These are phyloP conservation scores for Cladosporium oxysporum DNA, from an alignment of 2,329 filamentous ascomycete species.

Conservation along the genomic window DNA sequence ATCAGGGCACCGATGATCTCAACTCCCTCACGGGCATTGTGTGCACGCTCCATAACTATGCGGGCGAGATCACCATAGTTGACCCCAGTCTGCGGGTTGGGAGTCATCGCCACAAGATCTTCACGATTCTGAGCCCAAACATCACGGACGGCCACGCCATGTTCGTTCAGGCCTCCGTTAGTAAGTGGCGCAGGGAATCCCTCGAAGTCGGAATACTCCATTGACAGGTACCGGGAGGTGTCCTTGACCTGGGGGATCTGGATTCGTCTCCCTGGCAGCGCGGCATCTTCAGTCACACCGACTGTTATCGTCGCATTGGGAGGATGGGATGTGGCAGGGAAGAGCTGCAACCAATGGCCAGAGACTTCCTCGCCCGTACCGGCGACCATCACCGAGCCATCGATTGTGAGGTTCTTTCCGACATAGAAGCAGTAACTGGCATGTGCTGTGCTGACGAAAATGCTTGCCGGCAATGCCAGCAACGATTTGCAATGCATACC, in stretches of 20 bases:
- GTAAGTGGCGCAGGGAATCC: conserved; percentile 48
- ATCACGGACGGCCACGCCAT: conserved; percentile 45
- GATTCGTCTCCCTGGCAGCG: conserved; percentile 39
- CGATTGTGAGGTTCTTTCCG: conserved; percentile 47
- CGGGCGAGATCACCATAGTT: conserved; percentile 47
- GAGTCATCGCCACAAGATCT: conserved; percentile 45
- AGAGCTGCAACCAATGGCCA: conserved; percentile 51
- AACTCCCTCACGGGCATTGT: conserved; percentile 45
- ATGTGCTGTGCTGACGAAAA: conserved; percentile 2
- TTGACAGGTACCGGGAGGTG: conserved; percentile 40
- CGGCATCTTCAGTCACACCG: conserved; percentile 45
- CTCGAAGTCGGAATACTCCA: conserved; percentile 44
- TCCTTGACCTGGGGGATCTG: conserved; percentile 39
- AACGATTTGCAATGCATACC: background rate
- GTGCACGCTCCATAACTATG: conserved; percentile 44
- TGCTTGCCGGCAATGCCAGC: background rate
- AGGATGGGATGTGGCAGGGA: conserved; percentile 44
- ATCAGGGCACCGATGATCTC: conserved; percentile 46
- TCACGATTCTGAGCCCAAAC: conserved; percentile 46
- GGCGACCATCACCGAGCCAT: conserved; percentile 48
- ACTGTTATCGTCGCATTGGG: conserved; percentile 47
- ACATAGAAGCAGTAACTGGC: conserved; percentile 54
- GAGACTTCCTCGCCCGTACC: conserved; percentile 53
- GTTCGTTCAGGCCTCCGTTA: conserved; percentile 48
- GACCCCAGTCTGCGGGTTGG: conserved; percentile 43